Percentiles rank a stretch among this genome's conserved stretches.
phyloP scores from a whole-genome alignment of 495 filamentous ascomycete genomes.

The Lentithecium fluviatile region DNA sequence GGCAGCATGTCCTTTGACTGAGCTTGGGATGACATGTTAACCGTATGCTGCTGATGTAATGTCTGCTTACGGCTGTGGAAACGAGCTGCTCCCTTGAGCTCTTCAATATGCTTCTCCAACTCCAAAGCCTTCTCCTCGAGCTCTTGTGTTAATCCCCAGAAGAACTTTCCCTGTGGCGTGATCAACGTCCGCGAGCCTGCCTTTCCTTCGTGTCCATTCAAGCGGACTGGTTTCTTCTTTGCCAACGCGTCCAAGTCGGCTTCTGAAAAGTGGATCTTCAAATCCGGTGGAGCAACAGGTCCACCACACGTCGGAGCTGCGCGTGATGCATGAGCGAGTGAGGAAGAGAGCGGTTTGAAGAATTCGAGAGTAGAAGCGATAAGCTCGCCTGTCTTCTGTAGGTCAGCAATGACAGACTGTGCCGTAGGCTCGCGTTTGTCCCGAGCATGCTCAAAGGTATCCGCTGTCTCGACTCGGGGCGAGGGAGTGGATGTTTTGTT shows the following conservation, averaged over 20 bases:
- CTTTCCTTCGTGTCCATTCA: slow-evolving; percentile 40
- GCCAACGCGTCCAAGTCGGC: slow-evolving; percentile 39
- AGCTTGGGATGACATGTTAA: not conserved
- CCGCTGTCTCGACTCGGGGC: slow-evolving; percentile 6
- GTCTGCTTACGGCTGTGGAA: slow-evolving; percentile 23
- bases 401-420: slow-evolving; percentile 47
- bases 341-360: slow-evolving; percentile 56
- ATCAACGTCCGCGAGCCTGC: slow-evolving; percentile 57
- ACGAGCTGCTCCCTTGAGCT: slow-evolving; percentile 17
- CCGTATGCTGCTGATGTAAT: slow-evolving; percentile 1
- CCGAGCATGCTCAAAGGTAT: slow-evolving; percentile 1
- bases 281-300: slow-evolving; percentile 17
- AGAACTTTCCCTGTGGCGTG: slow-evolving; percentile 74
- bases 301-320: not conserved
- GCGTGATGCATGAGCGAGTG: slow-evolving; percentile 36
- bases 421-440: slow-evolving; percentile 28
- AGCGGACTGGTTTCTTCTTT: slow-evolving; percentile 45
- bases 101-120: slow-evolving; percentile 61
- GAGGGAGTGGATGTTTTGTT: slow-evolving; percentile 18
- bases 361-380: slow-evolving; percentile 53
- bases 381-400: slow-evolving; percentile 51
- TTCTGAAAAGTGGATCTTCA: slow-evolving; percentile 38
- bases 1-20: slow-evolving; percentile 30
- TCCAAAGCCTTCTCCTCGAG: slow-evolving; percentile 76
- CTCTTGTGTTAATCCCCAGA: slow-evolving; percentile 70